Evolutionary conservation across 2,329 filamentous ascomycete species (phyloP).

Genomic region (Hirsutella rhossiliensis): DNA sequence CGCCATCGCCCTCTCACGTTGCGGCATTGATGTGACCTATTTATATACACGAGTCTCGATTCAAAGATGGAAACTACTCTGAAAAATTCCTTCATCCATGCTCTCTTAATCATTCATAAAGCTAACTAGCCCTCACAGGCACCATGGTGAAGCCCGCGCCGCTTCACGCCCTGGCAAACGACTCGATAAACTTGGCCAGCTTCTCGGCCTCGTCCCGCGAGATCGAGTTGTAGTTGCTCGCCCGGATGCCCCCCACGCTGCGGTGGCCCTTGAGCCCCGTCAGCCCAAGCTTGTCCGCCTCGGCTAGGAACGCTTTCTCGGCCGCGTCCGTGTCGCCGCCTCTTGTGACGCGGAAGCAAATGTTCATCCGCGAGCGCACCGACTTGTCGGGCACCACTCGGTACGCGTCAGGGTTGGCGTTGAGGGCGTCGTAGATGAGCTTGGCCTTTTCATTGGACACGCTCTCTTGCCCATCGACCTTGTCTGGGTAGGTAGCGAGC

Average conservation of each 20-base stretch:
- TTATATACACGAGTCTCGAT: too few relatives aligned
- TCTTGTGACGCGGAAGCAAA: conserved; percentile 69
- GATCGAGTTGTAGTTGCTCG: conserved; percentile 84
- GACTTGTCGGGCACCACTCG: conserved; percentile 62
- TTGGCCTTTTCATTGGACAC: conserved; percentile 63
- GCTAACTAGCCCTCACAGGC: too few relatives aligned
- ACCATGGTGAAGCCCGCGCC: too few relatives aligned
- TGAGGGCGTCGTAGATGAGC: conserved; percentile 65
- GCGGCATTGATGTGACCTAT: too few relatives aligned
- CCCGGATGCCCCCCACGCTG: conserved; percentile 74
- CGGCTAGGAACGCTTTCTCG: conserved; percentile 71
- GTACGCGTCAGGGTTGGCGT: conserved; percentile 63
- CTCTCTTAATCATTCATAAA: too few relatives aligned
- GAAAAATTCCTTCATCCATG: too few relatives aligned
- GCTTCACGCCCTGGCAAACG: conserved; percentile 32
- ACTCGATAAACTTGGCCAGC: conserved; percentile 49
- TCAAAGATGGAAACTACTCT: too few relatives aligned
- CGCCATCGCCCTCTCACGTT: too few relatives aligned
- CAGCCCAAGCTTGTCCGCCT: conserved; percentile 55
- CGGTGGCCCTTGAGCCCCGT: conserved; percentile 83
- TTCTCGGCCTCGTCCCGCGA: conserved; percentile 54
- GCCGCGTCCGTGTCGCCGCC: conserved; percentile 50
- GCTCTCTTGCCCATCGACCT: conserved; percentile 65
- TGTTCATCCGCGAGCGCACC: conserved; percentile 82
- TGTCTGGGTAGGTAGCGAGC: conserved; percentile 50